These are phyloP conservation scores for Rhodotorula diobovata DNA, from an alignment of 768 basidiomycete genomes.

Conservation along the genomic window DNA sequence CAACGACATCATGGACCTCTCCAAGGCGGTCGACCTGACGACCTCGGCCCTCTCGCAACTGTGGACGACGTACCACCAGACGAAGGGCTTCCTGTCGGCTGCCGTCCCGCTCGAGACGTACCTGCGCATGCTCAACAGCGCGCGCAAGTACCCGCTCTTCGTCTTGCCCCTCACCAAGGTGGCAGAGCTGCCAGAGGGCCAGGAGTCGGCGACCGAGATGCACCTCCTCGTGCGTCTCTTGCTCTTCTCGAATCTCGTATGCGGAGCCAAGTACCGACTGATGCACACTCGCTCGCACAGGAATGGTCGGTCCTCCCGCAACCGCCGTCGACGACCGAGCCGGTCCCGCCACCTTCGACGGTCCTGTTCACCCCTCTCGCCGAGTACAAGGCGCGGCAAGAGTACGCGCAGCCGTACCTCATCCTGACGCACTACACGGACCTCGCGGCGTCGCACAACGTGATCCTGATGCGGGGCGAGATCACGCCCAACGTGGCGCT, in stretches of 20 bases:
- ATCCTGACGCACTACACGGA: conserved; percentile 90
- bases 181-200: conserved; percentile 50
- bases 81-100: conserved; percentile 78
- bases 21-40: conserved; percentile 62
- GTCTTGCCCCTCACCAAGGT: conserved; percentile 72
- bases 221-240: conserved; percentile 37
- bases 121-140: conserved; percentile 61
- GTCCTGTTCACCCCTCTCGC: conserved; percentile 87
- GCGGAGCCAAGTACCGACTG: not conserved
- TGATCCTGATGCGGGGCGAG: conserved; percentile 85
- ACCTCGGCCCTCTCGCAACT: conserved; percentile 68
- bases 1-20: conserved; percentile 70
- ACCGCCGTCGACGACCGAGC: conserved; percentile 45
- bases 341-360: conserved; percentile 59
- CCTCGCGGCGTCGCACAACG: conserved; percentile 67
- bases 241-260: not conserved
- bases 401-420: conserved; percentile 85
- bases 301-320: conserved; percentile 84
- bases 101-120: conserved; percentile 70
- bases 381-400: conserved; percentile 79
- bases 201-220: conserved; percentile 58
- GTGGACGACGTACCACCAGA: conserved; percentile 86
- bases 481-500: conserved; percentile 55
- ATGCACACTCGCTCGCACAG: conserved; percentile 52
- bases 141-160: conserved; percentile 67